Evolutionary conservation across 345 rosid genomes (phyloP).

Genomic region (Populus deltoides): DNA sequence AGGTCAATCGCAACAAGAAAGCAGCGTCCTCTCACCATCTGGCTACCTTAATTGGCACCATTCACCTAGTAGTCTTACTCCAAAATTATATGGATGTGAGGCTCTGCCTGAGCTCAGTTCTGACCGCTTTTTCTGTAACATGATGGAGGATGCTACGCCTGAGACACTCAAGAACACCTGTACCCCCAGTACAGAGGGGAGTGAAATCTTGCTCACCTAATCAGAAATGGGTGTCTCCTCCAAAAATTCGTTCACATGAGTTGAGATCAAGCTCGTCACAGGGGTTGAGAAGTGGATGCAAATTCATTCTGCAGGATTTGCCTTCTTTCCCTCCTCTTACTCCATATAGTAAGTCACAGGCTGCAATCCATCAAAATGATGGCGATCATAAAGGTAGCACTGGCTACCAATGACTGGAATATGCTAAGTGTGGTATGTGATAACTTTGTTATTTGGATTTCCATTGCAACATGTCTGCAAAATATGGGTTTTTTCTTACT

Average conservation of each 20-base stretch:
- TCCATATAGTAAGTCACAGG: constrained; percentile 28
- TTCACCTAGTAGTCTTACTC: constrained; percentile 17
- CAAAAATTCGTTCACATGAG: constrained; percentile 18
- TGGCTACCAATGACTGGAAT: neutral
- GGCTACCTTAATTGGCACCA: constrained; percentile 1
- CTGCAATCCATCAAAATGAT: constrained; percentile 2
- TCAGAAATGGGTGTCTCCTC: constrained; percentile 25
- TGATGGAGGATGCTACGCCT: constrained; percentile 12
- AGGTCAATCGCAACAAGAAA: constrained; percentile 8
- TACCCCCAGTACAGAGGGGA: constrained; percentile 16
- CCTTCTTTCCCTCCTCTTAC: constrained; percentile 31
- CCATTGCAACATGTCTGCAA: neutral
- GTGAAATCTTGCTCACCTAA: constrained; percentile 20
- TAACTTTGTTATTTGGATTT: neutral
- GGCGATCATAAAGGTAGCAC: constrained; percentile 5
- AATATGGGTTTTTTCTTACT: neutral
- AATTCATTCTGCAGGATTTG: constrained; percentile 20
- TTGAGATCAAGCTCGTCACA: constrained; percentile 17
- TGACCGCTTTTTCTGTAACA: constrained; percentile 1
- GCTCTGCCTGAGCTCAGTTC: constrained; percentile 7
- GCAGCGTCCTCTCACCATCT: constrained; percentile 18
- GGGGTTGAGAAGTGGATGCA: constrained; percentile 19
- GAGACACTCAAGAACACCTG: constrained; percentile 10
- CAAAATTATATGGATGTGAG: neutral
- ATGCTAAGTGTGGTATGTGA: neutral